These are phyloP conservation scores for Circinella minor DNA, from an alignment of 371 early-diverging fungal species.

Conservation along the genomic window DNA sequence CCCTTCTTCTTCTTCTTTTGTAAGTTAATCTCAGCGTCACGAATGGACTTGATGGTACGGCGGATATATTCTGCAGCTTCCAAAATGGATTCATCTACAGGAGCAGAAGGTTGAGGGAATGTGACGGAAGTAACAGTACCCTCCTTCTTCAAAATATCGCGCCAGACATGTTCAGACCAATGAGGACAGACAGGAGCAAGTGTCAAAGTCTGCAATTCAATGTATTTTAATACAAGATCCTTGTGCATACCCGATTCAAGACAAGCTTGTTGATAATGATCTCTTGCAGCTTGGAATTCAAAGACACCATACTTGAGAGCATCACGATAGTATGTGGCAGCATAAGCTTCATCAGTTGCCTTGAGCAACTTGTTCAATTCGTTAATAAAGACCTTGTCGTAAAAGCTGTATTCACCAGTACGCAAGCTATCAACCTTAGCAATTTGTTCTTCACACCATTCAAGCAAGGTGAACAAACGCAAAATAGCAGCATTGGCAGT, in stretches of 20 bases:
- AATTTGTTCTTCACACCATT: constrained; percentile 83
- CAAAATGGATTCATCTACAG: constrained; percentile 71
- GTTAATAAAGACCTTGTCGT: constrained; percentile 86
- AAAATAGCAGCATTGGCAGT: constrained; percentile 98
- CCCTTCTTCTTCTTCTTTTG: constrained; percentile 86
- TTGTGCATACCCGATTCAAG: constrained; percentile 80
- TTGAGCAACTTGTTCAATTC: constrained; percentile 83
- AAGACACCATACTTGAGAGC: constrained; percentile 96
- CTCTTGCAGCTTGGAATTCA: constrained; percentile 90
- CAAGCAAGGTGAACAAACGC: constrained; percentile 90
- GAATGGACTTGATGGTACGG: constrained; percentile 74
- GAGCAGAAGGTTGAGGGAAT: constrained; percentile 70
- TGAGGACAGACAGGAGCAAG: constrained; percentile 92
- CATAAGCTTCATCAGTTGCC: constrained; percentile 80
- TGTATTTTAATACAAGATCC: constrained; percentile 80
- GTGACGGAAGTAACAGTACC: constrained; percentile 71
- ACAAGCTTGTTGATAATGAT: constrained; percentile 88
- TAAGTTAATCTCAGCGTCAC: constrained; percentile 80
- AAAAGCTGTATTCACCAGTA: constrained; percentile 62
- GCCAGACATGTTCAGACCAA: constrained; percentile 93
- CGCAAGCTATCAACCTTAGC: constrained; percentile 42
- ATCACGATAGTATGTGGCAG: constrained; percentile 89
- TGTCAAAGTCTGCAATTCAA: constrained; percentile 83
- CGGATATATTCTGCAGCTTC: constrained; percentile 84
- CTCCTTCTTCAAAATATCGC: constrained; percentile 75